Evolutionary conservation across 1,139 yeast species (phyloP), one percentile per base, ranked within the genome.

Genomic region (Sugiyamaella pinicola): DNA sequence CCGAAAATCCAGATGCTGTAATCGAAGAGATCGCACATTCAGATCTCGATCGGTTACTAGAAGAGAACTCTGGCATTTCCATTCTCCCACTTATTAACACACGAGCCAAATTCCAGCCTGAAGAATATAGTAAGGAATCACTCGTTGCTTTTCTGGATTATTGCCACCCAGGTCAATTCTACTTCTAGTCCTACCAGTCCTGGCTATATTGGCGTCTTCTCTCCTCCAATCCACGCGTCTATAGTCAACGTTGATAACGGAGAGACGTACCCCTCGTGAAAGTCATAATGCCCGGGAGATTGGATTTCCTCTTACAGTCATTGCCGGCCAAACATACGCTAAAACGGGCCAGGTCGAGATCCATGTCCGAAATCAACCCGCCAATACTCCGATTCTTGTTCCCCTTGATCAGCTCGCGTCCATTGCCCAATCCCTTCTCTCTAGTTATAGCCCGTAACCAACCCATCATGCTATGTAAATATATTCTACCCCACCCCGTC

Each of bases 181-280:
- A 9, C 38, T n/a, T 17, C 44, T n/a, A n/a, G n/a, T n/a, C n/a
- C n/a, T n/a, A n/a, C n/a, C n/a, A n/a, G n/a, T n/a, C n/a, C n/a
- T n/a, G n/a, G n/a, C n/a, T n/a, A n/a, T n/a, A n/a, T n/a, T n/a
- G n/a, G n/a, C n/a, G n/a, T n/a, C 29, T 3, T 19, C 15, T 15
- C 4, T 10, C 24, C 44, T 10, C 15, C 45, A 6, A 19, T 81
- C 3, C 87, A 81, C 54, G 68, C 81, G 0, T 82, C 87, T 1
- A 69, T 88, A n/a, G 90, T 88, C 0, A 75, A 78, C 29, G 88
- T 89, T 0, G 69, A 71, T 37, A 82, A 76, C n/a, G 85, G 83
- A 1, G 97, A 91, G 58, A 61, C 76, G 6, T 93, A 98, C 67
- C 79, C 77, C 2, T 67, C 71, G 18, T 91, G 98, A 71, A 80